Evolutionary conservation across 2,329 filamentous ascomycete species (phyloP), one percentile per base, ranked within the genome.

Genomic region (Pseudonectria buxi): DNA sequence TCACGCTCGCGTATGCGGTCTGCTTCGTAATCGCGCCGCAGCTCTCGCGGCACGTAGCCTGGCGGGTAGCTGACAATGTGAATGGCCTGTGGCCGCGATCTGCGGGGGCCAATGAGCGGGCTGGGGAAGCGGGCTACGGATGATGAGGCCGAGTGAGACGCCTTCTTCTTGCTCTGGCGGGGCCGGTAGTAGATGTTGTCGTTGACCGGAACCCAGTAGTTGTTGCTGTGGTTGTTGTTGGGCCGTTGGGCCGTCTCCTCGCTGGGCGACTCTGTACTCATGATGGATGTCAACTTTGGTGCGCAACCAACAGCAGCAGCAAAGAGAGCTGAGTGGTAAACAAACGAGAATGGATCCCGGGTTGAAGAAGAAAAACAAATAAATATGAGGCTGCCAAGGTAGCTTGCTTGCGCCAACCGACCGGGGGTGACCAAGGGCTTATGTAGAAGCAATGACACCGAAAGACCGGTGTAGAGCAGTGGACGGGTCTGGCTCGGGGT

Each of bases 11-110:
- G 12, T 14, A 26, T 9, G 12, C 28, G 22, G 16, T 27, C 7
- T 24, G 10, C 28, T 18, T 29, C 30, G 16, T 25, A 25, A 18
- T 15, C 26, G 16, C 27, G 45, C 24, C 65, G 62, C 29, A 71
- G 48, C 38, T 72, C 68, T 39, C 60, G 58, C 13, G 68, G 68
- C 15, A 70, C 55, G 50, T 66, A 66, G 35, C 63, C 63, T 3
- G 62, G 49, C 3, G 63, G 63, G 36, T 61, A 66, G 18, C 61
- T 64, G 41, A 64, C 46, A 35, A 66, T 62, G 52, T 66, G 62
- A 36, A 66, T 66, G 26, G 63, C 56, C 45, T 66, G 62, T 10
- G 62, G 62, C 25, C 63, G 54, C 25, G 56, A 51, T 43, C 63
- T 53, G 32, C 63, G 56, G 26, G 62, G 58, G 29, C 58, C 59